Conservation (phyloP, 495 filamentous ascomycete genomes). For the Parachaetomium inaequale region DNA sequence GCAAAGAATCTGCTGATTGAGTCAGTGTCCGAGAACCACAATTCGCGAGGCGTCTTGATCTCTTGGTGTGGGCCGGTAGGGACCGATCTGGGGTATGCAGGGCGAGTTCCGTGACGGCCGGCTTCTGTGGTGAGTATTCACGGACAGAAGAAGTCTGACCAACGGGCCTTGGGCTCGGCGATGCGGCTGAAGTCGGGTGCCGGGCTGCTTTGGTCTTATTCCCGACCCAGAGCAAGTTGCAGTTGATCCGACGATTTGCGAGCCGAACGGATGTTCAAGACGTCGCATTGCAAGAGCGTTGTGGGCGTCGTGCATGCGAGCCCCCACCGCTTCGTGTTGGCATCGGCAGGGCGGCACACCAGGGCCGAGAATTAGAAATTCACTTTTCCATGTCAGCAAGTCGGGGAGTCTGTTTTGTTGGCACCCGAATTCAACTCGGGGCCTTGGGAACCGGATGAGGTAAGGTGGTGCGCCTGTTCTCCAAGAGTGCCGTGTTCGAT, state of each 20-base stretch:
- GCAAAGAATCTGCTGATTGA: constrained; percentile 4
- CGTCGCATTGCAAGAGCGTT: constrained; percentile 15
- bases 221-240: background rate
- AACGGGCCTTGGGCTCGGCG: background rate
- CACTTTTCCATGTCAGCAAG: background rate
- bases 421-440: background rate
- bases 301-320: background rate
- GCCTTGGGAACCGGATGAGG: background rate
- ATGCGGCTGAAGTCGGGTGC: constrained; percentile 7
- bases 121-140: background rate
- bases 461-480: background rate
- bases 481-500: constrained; percentile 3
- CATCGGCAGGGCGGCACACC: background rate
- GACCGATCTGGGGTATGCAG: background rate
- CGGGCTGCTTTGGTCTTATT: constrained; percentile 5
- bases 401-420: background rate
- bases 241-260: constrained; percentile 9
- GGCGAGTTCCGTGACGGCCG: background rate
- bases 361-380: background rate
- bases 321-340: constrained; percentile 4
- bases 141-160: too few species aligned
- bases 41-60: background rate
- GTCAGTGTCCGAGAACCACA: background rate
- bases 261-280: background rate
- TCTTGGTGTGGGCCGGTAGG: background rate